phyloP scores from a whole-genome alignment of 2,329 filamentous ascomycete species.

The Pseudogymnoascus sp. region DNA sequence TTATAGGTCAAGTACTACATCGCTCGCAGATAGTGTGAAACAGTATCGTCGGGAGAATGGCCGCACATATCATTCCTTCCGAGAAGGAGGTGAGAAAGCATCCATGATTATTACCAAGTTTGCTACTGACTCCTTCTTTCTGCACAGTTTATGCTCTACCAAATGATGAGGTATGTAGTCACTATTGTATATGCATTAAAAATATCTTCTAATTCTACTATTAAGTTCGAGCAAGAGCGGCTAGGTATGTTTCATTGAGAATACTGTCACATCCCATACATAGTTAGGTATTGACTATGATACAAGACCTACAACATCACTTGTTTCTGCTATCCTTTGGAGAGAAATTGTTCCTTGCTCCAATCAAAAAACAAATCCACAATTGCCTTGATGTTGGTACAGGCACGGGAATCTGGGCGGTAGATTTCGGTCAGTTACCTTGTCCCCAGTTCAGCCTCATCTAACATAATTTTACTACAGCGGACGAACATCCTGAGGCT shows the following conservation, averaged over 20 bases:
- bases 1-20: slow-evolving; percentile 14
- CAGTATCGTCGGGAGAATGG: slow-evolving; percentile 35
- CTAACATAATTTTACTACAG: slow-evolving; percentile 7
- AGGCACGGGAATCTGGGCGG: slow-evolving; percentile 37
- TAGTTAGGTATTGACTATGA: neutral
- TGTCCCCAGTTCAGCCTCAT: neutral
- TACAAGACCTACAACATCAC: slow-evolving; percentile 21
- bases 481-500: slow-evolving; percentile 22
- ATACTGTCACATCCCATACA: neutral
- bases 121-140: neutral
- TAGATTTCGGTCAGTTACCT: slow-evolving; percentile 32
- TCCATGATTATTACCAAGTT: neutral
- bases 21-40: slow-evolving; percentile 30
- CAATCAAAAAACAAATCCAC: slow-evolving; percentile 24
- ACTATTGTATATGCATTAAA: neutral
- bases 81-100: slow-evolving; percentile 13
- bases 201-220: neutral
- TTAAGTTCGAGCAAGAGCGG: neutral
- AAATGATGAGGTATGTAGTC: slow-evolving; percentile 12
- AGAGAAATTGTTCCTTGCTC: slow-evolving; percentile 20
- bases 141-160: slow-evolving; percentile 12
- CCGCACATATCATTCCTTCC: slow-evolving; percentile 33
- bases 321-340: slow-evolving; percentile 19
- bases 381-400: slow-evolving; percentile 36
- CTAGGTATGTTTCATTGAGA: slow-evolving; percentile 9